Evolutionary conservation across 306 rosid genomes (phyloP), one percentile per base, ranked within the genome.

Genomic region (Acacia crassicarpa): DNA sequence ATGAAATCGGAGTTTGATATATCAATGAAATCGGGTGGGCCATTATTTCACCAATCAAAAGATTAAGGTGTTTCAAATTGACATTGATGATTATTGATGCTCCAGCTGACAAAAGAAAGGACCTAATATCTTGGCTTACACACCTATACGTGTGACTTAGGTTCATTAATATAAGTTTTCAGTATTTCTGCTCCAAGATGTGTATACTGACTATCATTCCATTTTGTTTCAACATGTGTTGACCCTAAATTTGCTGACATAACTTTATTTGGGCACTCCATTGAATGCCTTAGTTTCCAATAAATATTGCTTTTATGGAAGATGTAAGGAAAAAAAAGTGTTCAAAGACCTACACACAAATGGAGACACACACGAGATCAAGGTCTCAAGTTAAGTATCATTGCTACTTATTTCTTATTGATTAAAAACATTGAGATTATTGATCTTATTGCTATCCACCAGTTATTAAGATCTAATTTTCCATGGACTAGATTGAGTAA

Each of bases 211-310:
- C 19, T 61, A 14, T 15, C 38, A 10, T 8, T 61, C 67, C 67
- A 25, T 25, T 30, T 63, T 62, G 67, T 66, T 58, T 76, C 40
- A 6, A 56, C 45, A 15, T 43, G 45, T 68, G 62, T 67, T 68
- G 49, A 44, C 72, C 66, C 9, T 44, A 51, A 35, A 69, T 69
- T 76, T 43, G 78, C 74, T 82, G 58, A 33, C 78, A 12, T 35
- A 27, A 40, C 67, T 82, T 77, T 9, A 2, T 77, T 68, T 77
- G 44, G 43, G 74, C 51, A 70, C 61, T 30, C 20, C 78, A 58
- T 54, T 59, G 20, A 69, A 23, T 61, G 66, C 73, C 65, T 69
- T n/a, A 33, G 40, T 69, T 69, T 8, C 45, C 35, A 15, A 69
- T 32, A 65, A 9, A 13, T 33, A 65, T 65, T 33, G 9, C 20